These are phyloP conservation scores for Draba incana DNA, from an alignment of 345 rosid species.

Conservation along the genomic window DNA sequence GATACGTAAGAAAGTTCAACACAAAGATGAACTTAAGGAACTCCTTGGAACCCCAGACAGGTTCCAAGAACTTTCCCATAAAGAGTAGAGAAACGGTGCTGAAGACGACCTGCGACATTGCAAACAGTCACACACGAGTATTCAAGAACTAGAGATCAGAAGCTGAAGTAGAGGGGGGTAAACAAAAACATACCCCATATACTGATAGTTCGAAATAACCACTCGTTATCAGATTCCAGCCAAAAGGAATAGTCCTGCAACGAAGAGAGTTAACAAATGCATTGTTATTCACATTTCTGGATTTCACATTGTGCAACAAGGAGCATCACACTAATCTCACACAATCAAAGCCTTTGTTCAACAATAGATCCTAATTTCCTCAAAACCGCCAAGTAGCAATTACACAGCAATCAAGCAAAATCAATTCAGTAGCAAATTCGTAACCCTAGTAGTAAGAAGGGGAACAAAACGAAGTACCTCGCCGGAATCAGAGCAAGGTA, in stretches of 20 bases:
- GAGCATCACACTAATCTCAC: neutral
- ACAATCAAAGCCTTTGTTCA: constrained; percentile 3
- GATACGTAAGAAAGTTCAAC: constrained; percentile 76
- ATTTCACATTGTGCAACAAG: constrained; percentile 13
- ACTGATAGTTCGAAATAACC: constrained; percentile 87
- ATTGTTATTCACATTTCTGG: neutral
- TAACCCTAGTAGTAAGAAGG: neutral
- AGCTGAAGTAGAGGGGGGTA: neutral
- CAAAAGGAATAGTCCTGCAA: constrained; percentile 96
- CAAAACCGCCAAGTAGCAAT: constrained; percentile 1
- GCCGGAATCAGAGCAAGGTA: constrained; percentile 96
- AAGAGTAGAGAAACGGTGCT: constrained; percentile 79
- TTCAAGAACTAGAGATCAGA: constrained; percentile 12
- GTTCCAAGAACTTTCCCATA: constrained; percentile 95
- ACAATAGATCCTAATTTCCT: neutral
- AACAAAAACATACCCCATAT: constrained; percentile 68
- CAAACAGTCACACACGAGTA: constrained; percentile 30
- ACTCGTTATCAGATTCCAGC: constrained; percentile 89
- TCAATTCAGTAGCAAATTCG: neutral
- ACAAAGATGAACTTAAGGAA: constrained; percentile 91
- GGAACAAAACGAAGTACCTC: constrained; percentile 46
- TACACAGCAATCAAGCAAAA: constrained; percentile 11
- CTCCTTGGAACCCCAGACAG: constrained; percentile 96
- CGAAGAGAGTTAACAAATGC: constrained; percentile 1
- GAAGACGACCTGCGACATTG: constrained; percentile 58